A percentile compares a stretch with the other conserved stretches of the same genome.
phyloP scores from a whole-genome alignment of 768 basidiomycete genomes.

The Scleroderma bovista region DNA sequence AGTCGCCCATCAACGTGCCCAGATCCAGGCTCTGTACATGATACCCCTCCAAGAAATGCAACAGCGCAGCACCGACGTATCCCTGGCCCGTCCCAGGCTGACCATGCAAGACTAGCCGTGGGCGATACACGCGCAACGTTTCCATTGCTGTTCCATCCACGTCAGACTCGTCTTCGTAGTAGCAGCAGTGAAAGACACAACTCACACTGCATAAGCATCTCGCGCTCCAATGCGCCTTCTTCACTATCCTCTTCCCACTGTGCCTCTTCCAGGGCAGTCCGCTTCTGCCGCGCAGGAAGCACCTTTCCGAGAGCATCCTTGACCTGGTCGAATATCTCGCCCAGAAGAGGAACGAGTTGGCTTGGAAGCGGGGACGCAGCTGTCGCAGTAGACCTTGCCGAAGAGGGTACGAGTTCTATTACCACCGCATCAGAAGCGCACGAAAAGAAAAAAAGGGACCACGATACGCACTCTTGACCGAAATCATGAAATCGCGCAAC shows the following conservation, averaged over 20 bases:
- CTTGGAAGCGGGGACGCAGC: slow-evolving; percentile 78
- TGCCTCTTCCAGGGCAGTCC: slow-evolving; percentile 88
- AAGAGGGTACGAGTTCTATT: slow-evolving; percentile 96
- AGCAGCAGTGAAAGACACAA: not conserved
- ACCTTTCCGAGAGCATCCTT: slow-evolving; percentile 68
- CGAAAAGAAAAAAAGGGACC: too few species aligned
- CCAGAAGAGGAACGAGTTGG: slow-evolving; percentile 78
- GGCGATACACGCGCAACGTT: slow-evolving; percentile 83
- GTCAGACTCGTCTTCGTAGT: not conserved
- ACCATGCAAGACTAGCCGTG: slow-evolving; percentile 81
- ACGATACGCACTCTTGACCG: slow-evolving; percentile 76
- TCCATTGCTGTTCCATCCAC: slow-evolving; percentile 97
- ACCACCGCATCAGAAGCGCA: too few species aligned
- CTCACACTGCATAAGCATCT: slow-evolving; percentile 83
- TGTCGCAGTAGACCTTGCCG: slow-evolving; percentile 85
- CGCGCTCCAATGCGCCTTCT: slow-evolving; percentile 82
- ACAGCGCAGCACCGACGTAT: slow-evolving; percentile 82
- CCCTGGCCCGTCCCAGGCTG: slow-evolving; percentile 84
- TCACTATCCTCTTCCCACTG: slow-evolving; percentile 82
- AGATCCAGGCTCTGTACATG: slow-evolving; percentile 93
- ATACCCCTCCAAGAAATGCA: slow-evolving; percentile 94
- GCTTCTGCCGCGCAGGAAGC: slow-evolving; percentile 75
- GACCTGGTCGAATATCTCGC: slow-evolving; percentile 60
- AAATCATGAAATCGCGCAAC: slow-evolving; percentile 94
- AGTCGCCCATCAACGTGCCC: slow-evolving; percentile 83